Conservation (phyloP, 768 basidiomycete species). For the Rhizopogon vinicolor region DNA sequence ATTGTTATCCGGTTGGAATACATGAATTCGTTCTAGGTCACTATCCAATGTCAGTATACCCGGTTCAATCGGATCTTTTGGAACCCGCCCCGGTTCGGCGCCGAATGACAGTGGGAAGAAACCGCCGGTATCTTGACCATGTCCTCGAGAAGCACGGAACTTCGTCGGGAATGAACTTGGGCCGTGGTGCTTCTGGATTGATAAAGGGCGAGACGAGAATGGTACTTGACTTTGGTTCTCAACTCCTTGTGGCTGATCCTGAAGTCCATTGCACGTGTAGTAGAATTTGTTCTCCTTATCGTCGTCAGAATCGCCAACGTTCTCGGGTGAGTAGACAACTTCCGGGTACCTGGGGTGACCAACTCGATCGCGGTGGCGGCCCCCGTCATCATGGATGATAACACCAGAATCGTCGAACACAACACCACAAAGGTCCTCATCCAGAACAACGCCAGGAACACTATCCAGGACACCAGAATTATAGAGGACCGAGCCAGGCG, state of each 20-base stretch:
- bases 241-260: not conserved
- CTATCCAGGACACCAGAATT: not conserved
- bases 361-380: not conserved
- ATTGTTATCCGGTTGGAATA: not conserved
- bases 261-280: not conserved
- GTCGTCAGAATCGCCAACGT: not conserved
- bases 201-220: too few species aligned
- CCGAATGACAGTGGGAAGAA: not conserved
- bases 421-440: not conserved
- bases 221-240: too few species aligned
- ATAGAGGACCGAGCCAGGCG: too few species aligned
- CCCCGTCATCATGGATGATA: not conserved
- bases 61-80: not conserved
- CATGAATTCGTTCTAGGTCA: not conserved
- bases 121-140: not conserved
- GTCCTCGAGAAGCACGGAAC: not conserved
- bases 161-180: not conserved
- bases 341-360: not conserved
- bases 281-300: conserved; percentile 11
- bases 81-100: not conserved
- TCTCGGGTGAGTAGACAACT: not conserved
- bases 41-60: not conserved
- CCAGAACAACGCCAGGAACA: not conserved
- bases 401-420: conserved; percentile 21
- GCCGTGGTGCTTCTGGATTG: not conserved